Evolutionary conservation across 176 grass and related monocot species (phyloP), one percentile per base, ranked within the genome.

Genomic region (Thinopyrum elongatum): DNA sequence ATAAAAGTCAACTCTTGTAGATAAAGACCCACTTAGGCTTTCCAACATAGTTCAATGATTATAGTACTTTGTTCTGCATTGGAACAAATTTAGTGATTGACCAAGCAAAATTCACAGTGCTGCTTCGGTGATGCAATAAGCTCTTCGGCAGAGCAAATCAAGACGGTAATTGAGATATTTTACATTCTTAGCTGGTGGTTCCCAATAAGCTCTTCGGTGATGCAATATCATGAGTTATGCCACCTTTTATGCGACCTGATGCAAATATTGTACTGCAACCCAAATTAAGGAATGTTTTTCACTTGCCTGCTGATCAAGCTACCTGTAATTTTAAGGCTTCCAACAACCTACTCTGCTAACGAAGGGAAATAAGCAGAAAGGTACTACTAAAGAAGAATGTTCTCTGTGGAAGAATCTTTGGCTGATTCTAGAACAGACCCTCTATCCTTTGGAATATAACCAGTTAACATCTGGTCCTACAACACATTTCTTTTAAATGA

Each of bases 1-100:
- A 84, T 41, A 83, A 38, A 17, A 69, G 77, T 34, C 13, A 28
- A 84, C 57, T 65, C 35, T 83, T 84, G 19, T 79, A 26, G 35
- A 17, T 6, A 78, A 78, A 47, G 65, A 12, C 34, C 79, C 61
- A 10, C 65, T 23, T 77, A 60, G 80, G 11, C 16, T 74, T 66
- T n/a, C 22, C 19, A 26, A 74, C 16, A 75, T 79, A 28, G 79
- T 79, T 58, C 13, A 35, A 14, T 72, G 72, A 63, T 65, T 42
- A 12, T 15, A 83, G 19, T 22, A 21, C n/a, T 83, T 66, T 64
- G 39, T 76, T 65, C 22, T 29, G 15, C 38, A 75, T 66, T 53
- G 13, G 73, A 55, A 66, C 22, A 27, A 85, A 85, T 2, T 84
- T 7, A 19, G 23, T 74, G 28, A 16, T 76, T 66, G 27, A 65